phyloP scores from a whole-genome alignment of 495 filamentous ascomycete species.

The Ascobolus immersus region DNA sequence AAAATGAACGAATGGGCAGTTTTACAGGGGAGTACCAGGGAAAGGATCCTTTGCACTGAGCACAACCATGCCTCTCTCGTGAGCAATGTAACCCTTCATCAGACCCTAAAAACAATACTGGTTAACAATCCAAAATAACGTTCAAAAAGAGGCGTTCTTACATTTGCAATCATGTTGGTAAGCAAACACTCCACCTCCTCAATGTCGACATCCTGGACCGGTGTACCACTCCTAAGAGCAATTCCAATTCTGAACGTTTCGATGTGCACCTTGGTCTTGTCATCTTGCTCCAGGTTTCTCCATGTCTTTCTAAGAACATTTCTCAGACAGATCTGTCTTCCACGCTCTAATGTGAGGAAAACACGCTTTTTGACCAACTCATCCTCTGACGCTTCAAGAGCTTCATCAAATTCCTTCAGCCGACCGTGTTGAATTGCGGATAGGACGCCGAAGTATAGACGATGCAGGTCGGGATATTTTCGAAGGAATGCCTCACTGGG shows the following conservation, averaged over 20 bases:
- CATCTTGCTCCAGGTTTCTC: conserved; percentile 46
- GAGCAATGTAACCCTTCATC: conserved; percentile 94
- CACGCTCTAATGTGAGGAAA: conserved; percentile 77
- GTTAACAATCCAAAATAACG: background rate
- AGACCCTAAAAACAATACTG: conserved; percentile 31
- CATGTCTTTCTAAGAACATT: conserved; percentile 83
- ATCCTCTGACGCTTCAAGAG: conserved; percentile 51
- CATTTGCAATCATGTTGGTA: conserved; percentile 77
- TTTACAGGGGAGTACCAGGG: no score
- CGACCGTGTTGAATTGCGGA: conserved; percentile 57
- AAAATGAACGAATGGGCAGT: no score
- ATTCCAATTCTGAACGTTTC: conserved; percentile 50
- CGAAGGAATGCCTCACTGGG: conserved; percentile 44
- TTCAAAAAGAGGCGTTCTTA: conserved; percentile 30
- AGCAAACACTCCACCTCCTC: conserved; percentile 92
- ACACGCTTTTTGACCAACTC: conserved; percentile 89
- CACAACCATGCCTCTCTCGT: conserved; percentile 67
- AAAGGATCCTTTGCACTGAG: conserved; percentile 79
- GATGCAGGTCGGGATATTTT: conserved; percentile 50
- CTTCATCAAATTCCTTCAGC: conserved; percentile 59
- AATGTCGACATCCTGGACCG: conserved; percentile 40
- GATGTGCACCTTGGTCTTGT: conserved; percentile 53
- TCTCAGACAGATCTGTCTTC: conserved; percentile 66
- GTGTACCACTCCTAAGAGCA: conserved; percentile 29
- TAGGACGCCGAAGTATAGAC: conserved; percentile 51